Conservation (phyloP, 2,329 filamentous ascomycete genomes). For the Fusarium graminum region DNA sequence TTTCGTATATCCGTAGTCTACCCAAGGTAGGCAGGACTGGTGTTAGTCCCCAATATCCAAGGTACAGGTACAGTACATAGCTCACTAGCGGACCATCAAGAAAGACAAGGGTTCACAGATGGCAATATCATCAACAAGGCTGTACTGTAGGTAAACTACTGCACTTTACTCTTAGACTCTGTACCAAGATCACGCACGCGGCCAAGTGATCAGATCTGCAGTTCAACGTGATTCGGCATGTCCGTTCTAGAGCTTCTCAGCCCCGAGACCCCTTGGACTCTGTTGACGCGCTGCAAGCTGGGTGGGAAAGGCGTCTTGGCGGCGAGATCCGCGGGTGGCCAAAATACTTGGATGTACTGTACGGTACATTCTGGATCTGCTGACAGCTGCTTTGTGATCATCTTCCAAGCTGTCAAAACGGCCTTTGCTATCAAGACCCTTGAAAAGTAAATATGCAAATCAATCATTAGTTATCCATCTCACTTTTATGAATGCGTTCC, state of each 20-base stretch:
- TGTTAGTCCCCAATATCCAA: neutral
- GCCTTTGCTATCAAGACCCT: neutral
- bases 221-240: slow-evolving; percentile 38
- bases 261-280: slow-evolving; percentile 3
- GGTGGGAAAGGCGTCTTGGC: slow-evolving; percentile 18
- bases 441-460: neutral
- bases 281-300: neutral
- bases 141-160: neutral
- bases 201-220: slow-evolving; percentile 37
- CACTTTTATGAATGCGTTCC: neutral
- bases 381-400: slow-evolving; percentile 16
- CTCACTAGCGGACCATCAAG: neutral
- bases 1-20: neutral
- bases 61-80: neutral
- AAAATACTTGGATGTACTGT: slow-evolving; percentile 15
- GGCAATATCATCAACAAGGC: neutral
- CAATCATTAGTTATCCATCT: neutral
- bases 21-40: neutral
- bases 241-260: slow-evolving; percentile 19
- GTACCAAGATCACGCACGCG: slow-evolving; percentile 28
- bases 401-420: neutral
- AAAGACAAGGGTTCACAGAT: neutral
- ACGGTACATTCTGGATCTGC: neutral
- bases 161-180: neutral
- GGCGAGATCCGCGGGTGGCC: slow-evolving; percentile 13